Evolutionary conservation across 768 basidiomycete species (phyloP).

Genomic region (Atractiella rhizophila): DNA sequence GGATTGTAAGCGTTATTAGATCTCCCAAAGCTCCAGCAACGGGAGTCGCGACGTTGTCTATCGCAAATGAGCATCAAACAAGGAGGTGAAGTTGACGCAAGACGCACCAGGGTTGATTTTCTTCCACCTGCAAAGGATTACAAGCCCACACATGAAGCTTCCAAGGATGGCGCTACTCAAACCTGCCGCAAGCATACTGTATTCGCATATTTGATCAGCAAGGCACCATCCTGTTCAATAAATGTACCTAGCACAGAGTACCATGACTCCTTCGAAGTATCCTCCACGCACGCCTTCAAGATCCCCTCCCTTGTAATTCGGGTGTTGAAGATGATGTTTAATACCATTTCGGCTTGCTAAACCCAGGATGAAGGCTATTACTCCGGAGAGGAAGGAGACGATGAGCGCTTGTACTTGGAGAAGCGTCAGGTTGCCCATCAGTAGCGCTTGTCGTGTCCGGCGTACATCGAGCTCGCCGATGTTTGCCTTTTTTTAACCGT

Average conservation of each 20-base stretch:
- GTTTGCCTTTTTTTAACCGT: conserved; percentile 30
- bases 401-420: conserved; percentile 81
- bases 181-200: conserved; percentile 34
- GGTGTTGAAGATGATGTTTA: conserved; percentile 2
- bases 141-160: conserved; percentile 68
- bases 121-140: conserved; percentile 48
- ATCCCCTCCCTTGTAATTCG: conserved; percentile 2
- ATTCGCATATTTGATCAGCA: too few species aligned
- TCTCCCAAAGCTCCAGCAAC: conserved; percentile 82
- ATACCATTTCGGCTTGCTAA: conserved; percentile 18
- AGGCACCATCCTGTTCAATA: too few species aligned
- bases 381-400: conserved; percentile 65
- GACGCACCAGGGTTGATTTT: conserved; percentile 56
- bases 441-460: conserved; percentile 33
- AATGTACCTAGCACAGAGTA: conserved; percentile 25
- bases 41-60: conserved; percentile 88
- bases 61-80: background rate
- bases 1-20: conserved; percentile 59
- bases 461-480: conserved; percentile 70
- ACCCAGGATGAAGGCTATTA: conserved; percentile 47
- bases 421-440: conserved; percentile 57
- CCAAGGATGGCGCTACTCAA: conserved; percentile 50
- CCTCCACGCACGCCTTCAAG: conserved; percentile 14
- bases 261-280: conserved; percentile 23
- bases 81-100: background rate